Evolutionary conservation across 78 protist genomes (phyloP).

Genomic region (Dictyostelium capitatum): DNA sequence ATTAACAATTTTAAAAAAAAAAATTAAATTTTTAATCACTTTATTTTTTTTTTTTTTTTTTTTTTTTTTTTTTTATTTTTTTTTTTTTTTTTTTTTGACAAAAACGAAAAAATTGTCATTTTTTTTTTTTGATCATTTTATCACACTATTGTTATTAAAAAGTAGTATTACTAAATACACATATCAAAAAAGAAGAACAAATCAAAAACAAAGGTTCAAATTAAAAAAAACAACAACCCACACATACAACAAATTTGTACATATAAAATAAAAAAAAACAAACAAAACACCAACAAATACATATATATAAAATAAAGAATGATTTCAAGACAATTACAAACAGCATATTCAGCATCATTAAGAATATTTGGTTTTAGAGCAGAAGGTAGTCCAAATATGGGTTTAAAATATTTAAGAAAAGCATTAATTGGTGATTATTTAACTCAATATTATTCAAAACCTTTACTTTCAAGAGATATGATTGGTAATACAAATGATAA

Average conservation of each 20-base stretch:
- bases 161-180: too few relatives aligned
- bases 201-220: not conserved
- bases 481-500: constrained; percentile 66
- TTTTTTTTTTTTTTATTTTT: not conserved
- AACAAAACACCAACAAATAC: not conserved
- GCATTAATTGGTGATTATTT: constrained; percentile 56
- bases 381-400: constrained; percentile 70
- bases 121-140: too few relatives aligned
- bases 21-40: not conserved
- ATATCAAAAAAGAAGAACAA: not conserved
- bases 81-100: too few relatives aligned
- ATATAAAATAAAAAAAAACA: not conserved
- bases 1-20: not conserved
- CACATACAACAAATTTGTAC: not conserved
- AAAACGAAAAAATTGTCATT: too few relatives aligned
- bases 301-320: not conserved
- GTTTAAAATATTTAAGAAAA: constrained; percentile 62
- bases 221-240: not conserved
- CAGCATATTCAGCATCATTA: constrained; percentile 43
- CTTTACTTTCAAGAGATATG: constrained; percentile 28
- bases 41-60: constrained; percentile 3
- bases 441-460: constrained; percentile 45
- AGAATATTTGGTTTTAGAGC: constrained; percentile 73
- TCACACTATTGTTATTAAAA: too few relatives aligned
- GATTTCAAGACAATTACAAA: constrained; percentile 48